Conservation (phyloP, 768 basidiomycete genomes). For the Auricularia auricula-judae region DNA sequence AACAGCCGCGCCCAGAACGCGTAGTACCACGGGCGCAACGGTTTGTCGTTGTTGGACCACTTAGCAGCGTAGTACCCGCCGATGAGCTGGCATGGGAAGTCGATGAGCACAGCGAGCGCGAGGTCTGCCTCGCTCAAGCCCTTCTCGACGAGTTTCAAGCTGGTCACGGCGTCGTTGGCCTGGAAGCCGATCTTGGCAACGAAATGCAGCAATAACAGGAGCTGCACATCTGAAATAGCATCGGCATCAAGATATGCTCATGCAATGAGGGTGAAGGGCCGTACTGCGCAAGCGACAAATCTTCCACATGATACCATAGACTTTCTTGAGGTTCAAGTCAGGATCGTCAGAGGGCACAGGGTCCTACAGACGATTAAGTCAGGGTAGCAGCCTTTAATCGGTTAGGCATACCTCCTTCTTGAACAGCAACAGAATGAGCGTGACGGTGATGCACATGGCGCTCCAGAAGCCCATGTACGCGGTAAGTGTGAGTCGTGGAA, state of each 20-base stretch:
- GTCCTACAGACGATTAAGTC: conserved; percentile 37
- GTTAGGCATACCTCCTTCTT: conserved; percentile 68
- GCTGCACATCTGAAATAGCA: conserved; percentile 64
- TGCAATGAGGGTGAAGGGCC: conserved; percentile 12
- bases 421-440: conserved; percentile 76
- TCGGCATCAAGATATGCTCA: neutral
- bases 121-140: conserved; percentile 92
- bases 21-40: conserved; percentile 77
- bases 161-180: conserved; percentile 84
- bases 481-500: conserved; percentile 58
- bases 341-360: conserved; percentile 59
- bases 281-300: conserved; percentile 85
- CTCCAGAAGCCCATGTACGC: conserved; percentile 85
- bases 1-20: conserved; percentile 83
- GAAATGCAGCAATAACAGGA: conserved; percentile 74
- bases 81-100: conserved; percentile 94
- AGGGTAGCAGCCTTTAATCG: neutral
- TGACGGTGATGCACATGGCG: conserved; percentile 70
- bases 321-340: conserved; percentile 82
- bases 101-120: conserved; percentile 88
- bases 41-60: conserved; percentile 74
- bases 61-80: conserved; percentile 91
- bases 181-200: conserved; percentile 92
- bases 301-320: conserved; percentile 91
- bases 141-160: conserved; percentile 92